Evolutionary conservation across 768 basidiomycete genomes (phyloP).

Genomic region (Podaxis sp.): DNA sequence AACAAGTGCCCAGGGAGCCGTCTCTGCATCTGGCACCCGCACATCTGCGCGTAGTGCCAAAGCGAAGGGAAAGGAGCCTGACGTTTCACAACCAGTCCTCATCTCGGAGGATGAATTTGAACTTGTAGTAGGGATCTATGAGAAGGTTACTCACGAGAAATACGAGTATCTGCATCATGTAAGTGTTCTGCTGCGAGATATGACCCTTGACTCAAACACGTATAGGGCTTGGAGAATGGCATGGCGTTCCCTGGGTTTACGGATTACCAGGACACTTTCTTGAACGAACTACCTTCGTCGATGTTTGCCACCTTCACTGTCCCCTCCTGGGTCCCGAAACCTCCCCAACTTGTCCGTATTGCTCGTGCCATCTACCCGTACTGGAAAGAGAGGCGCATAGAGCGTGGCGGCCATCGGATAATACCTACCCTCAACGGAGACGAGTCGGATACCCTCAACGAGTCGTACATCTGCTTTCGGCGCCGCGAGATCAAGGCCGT

Average conservation of each 20-base stretch:
- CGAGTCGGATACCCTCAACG: conserved; percentile 85
- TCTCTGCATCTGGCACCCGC: conserved; percentile 52
- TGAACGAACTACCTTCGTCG: conserved; percentile 53
- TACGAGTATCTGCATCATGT: conserved; percentile 90
- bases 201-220: neutral
- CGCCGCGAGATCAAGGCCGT: conserved; percentile 91
- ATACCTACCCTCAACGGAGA: conserved; percentile 89
- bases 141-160: conserved; percentile 87
- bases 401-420: conserved; percentile 80
- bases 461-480: conserved; percentile 97
- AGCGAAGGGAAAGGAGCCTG: conserved; percentile 83
- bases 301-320: conserved; percentile 69
- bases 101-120: conserved; percentile 94
- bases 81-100: conserved; percentile 56
- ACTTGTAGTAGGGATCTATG: conserved; percentile 91
- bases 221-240: conserved; percentile 64
- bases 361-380: conserved; percentile 81
- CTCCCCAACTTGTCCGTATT: conserved; percentile 61
- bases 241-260: conserved; percentile 72
- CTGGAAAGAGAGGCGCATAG: conserved; percentile 84
- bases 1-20: conserved; percentile 71
- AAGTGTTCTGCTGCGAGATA: conserved; percentile 30
- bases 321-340: conserved; percentile 69
- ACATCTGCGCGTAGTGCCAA: conserved; percentile 70
- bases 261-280: conserved; percentile 71